A percentile compares a stretch with the other conserved stretches of the same genome.
phyloP scores from a whole-genome alignment of 1,284 basidiomycete genomes.

The Clitocybe nebularis region DNA sequence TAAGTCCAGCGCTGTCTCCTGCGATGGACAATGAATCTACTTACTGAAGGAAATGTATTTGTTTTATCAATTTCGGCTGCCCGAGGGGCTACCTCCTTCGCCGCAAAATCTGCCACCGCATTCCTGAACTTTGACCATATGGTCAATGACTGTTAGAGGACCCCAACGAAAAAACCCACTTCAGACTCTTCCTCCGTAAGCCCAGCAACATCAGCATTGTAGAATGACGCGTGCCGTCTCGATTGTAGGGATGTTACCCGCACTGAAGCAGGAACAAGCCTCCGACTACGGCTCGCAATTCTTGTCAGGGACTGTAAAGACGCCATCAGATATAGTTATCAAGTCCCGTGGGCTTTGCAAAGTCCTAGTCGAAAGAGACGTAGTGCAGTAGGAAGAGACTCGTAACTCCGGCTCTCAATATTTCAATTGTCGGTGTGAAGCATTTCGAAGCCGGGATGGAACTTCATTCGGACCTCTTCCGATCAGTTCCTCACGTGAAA shows the following conservation, averaged over 20 bases:
- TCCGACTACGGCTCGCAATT: conserved; percentile 1
- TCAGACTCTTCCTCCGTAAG: conserved; percentile 81
- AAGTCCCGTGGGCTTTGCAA: neutral
- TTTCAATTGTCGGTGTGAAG: neutral
- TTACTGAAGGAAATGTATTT: conserved; percentile 74
- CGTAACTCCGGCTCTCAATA: too few relatives aligned
- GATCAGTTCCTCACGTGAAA: conserved; percentile 1
- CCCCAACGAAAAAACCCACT: conserved; percentile 40
- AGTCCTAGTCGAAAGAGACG: neutral
- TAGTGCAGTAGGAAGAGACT: neutral
- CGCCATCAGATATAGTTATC: conserved; percentile 5
- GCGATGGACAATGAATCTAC: conserved; percentile 20
- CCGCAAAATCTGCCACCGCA: conserved; percentile 74
- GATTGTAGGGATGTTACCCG: neutral
- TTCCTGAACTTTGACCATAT: conserved; percentile 62
- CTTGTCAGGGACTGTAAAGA: conserved; percentile 10
- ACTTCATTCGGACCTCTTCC: neutral
- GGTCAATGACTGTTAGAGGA: neutral
- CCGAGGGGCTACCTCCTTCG: conserved; percentile 76
- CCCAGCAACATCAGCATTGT: conserved; percentile 77
- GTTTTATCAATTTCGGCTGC: conserved; percentile 82
- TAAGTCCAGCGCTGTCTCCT: conserved; percentile 9
- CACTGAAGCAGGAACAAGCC: neutral
- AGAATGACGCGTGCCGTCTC: conserved; percentile 47
- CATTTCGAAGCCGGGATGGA: neutral